Percentiles rank a stretch among this genome's conserved stretches.
These are phyloP conservation scores for Vanrija sp. DNA, from an alignment of 1,284 basidiomycete species.

Conservation along the genomic window DNA sequence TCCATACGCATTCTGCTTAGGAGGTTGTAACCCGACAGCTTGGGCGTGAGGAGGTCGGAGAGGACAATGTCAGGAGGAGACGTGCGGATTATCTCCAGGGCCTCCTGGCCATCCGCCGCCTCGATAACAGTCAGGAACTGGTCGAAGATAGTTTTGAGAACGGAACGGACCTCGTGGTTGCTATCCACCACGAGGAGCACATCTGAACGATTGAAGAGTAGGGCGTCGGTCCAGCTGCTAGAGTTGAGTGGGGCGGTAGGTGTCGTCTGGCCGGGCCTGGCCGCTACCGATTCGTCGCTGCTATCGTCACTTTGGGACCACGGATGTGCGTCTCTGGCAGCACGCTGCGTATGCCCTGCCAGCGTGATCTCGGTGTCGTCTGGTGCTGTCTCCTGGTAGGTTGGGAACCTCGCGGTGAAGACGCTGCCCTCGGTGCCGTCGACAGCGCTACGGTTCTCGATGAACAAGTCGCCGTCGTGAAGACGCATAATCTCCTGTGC, in stretches of 20 bases:
- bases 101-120: conserved; percentile 47
- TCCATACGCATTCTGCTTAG: conserved; percentile 17
- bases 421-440: conserved; percentile 31
- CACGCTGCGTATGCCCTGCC: no score
- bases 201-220: conserved; percentile 32
- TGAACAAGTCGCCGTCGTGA: conserved; percentile 45
- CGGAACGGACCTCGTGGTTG: conserved; percentile 14
- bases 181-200: conserved; percentile 37
- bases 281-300: background rate
- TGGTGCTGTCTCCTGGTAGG: background rate
- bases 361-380: conserved; percentile 5
- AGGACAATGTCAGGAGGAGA: conserved; percentile 38
- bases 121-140: conserved; percentile 46
- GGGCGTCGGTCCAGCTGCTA: conserved; percentile 12
- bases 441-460: conserved; percentile 20
- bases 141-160: conserved; percentile 31
- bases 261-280: no score
- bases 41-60: conserved; percentile 35
- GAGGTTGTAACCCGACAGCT: background rate
- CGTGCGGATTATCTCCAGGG: conserved; percentile 33
- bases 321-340: background rate
- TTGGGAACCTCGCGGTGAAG: conserved; percentile 23
- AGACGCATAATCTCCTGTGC: conserved; percentile 46
- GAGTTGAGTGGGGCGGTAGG: no score
- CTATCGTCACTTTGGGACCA: background rate